phyloP scores from a whole-genome alignment of 2,329 filamentous ascomycete species.

The Dothistroma septosporum region DNA sequence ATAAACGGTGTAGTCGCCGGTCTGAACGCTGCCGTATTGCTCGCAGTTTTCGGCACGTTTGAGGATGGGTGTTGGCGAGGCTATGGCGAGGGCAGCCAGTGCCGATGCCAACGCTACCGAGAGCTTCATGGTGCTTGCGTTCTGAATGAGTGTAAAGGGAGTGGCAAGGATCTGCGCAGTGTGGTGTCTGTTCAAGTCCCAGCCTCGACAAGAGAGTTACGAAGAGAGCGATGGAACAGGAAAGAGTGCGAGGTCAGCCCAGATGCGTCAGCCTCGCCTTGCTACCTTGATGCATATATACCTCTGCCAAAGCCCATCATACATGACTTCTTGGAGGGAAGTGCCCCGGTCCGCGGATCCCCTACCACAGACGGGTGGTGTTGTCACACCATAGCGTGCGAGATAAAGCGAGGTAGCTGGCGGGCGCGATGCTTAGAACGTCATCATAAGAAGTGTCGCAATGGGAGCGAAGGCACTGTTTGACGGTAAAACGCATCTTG shows the following conservation, averaged over 20 bases:
- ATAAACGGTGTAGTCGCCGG: constrained; percentile 36
- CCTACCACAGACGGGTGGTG: background rate
- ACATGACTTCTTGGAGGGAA: background rate
- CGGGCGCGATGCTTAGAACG: background rate
- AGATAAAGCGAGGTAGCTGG: background rate
- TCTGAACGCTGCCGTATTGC: constrained; percentile 29
- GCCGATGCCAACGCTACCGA: background rate
- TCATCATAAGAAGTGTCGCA: background rate
- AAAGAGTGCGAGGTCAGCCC: background rate
- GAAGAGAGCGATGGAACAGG: background rate
- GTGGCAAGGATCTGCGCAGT: background rate
- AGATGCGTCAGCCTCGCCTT: background rate
- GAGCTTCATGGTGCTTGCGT: background rate
- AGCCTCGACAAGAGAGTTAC: background rate
- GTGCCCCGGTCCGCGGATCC: background rate
- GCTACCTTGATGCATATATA: background rate
- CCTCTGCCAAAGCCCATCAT: background rate
- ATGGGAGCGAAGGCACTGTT: background rate
- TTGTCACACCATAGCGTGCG: background rate
- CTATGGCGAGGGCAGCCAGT: background rate
- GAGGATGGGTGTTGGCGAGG: background rate
- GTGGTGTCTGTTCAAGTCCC: constrained; percentile 1
- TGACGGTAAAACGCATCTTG: background rate
- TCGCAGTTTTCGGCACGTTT: constrained; percentile 27
- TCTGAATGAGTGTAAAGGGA: background rate